Conservation (phyloP, 2,329 filamentous ascomycete genomes). For the Clonostachys rhizophaga region DNA sequence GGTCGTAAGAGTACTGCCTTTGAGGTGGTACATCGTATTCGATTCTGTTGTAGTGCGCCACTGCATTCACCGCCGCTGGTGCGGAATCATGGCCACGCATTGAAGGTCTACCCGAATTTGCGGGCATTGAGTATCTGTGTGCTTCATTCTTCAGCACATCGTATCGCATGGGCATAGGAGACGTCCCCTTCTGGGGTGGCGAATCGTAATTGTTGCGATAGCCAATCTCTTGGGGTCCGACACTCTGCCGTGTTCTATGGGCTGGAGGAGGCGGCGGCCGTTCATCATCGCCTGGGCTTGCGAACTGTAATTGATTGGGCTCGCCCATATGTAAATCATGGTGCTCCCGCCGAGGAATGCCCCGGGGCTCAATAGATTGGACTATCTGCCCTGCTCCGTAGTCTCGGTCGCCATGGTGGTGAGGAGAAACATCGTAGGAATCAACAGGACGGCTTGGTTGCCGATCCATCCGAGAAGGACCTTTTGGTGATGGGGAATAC, state of each 20-base stretch:
- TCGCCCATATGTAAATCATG: slow-evolving; percentile 17
- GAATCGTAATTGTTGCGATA: slow-evolving; percentile 34
- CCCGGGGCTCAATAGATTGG: slow-evolving; percentile 21
- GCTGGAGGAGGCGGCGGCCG: slow-evolving; percentile 52
- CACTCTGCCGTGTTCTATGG: slow-evolving; percentile 43
- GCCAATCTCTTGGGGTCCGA: slow-evolving; percentile 33
- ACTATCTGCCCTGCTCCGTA: slow-evolving; percentile 20
- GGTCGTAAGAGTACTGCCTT: slow-evolving; percentile 47
- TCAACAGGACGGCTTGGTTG: slow-evolving; percentile 26
- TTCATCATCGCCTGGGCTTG: slow-evolving; percentile 30
- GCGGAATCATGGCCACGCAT: slow-evolving; percentile 48
- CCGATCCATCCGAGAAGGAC: slow-evolving; percentile 11
- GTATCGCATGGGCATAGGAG: slow-evolving; percentile 50
- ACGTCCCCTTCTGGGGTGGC: slow-evolving; percentile 32
- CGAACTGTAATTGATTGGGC: slow-evolving; percentile 6
- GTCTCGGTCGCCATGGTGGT: slow-evolving; percentile 27
- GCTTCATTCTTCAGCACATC: slow-evolving; percentile 54
- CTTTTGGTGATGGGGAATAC: slow-evolving; percentile 24
- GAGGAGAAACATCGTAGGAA: slow-evolving; percentile 24
- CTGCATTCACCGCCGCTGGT: slow-evolving; percentile 24
- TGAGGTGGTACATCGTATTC: slow-evolving; percentile 28
- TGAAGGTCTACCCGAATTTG: slow-evolving; percentile 43
- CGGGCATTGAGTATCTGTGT: slow-evolving; percentile 43
- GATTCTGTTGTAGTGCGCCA: slow-evolving; percentile 15
- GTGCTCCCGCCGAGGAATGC: slow-evolving; percentile 21